Conservation (phyloP, 2,329 filamentous ascomycete species). For the Basipetospora chlamydospora region DNA sequence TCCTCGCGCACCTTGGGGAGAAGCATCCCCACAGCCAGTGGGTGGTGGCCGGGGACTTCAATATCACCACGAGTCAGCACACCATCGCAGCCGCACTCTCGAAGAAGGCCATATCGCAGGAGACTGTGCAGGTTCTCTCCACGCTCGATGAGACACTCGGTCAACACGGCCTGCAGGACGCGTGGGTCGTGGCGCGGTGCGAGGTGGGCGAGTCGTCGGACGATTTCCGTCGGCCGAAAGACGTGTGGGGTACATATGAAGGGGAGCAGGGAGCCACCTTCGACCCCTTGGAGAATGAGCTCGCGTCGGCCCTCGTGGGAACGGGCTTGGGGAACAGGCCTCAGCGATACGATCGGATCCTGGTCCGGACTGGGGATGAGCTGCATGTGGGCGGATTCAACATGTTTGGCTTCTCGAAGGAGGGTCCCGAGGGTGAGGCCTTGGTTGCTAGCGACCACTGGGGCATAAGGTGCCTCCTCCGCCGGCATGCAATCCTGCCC, state of each 20-base stretch:
- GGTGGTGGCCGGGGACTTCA: slow-evolving; percentile 50
- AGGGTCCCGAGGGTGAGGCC: no score
- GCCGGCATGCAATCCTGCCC: not conserved
- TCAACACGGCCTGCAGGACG: slow-evolving; percentile 33
- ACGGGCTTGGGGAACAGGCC: slow-evolving; percentile 36
- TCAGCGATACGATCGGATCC: slow-evolving; percentile 51
- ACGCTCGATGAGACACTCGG: slow-evolving; percentile 31
- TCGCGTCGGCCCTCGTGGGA: slow-evolving; percentile 36
- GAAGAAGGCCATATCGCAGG: slow-evolving; percentile 35
- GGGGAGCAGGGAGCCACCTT: slow-evolving; percentile 54
- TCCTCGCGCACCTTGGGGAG: slow-evolving; percentile 33
- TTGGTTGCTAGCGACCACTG: slow-evolving; percentile 41
- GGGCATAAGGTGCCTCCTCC: slow-evolving; percentile 34
- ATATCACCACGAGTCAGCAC: slow-evolving; percentile 42
- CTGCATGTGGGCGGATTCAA: slow-evolving; percentile 34
- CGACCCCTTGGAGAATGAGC: slow-evolving; percentile 39
- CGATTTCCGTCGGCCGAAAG: slow-evolving; percentile 10
- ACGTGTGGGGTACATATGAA: slow-evolving; percentile 25
- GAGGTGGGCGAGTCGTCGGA: slow-evolving; percentile 26
- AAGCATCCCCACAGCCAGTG: slow-evolving; percentile 25
- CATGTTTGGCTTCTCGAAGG: slow-evolving; percentile 36
- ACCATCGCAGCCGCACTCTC: slow-evolving; percentile 38
- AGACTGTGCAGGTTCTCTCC: slow-evolving; percentile 27
- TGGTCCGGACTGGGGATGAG: slow-evolving; percentile 28
- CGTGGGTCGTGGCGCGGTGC: slow-evolving; percentile 32